Percentiles rank a stretch among this genome's conserved stretches.
These are phyloP conservation scores for Pleurotus eryngii DNA, from an alignment of 768 basidiomycete genomes.

Conservation along the genomic window DNA sequence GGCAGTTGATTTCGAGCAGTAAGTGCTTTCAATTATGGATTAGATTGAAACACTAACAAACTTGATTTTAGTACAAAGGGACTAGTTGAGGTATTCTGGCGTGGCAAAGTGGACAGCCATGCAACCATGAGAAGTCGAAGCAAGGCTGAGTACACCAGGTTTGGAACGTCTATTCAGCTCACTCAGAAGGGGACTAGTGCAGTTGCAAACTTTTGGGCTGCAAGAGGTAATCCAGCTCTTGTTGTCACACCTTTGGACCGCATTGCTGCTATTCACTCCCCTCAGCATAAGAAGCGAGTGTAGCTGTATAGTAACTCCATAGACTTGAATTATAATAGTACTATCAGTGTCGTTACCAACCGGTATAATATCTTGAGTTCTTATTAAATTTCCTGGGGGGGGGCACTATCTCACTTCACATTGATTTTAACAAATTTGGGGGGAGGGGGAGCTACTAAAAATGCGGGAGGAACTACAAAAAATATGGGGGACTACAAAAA, in stretches of 20 bases:
- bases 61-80: background rate
- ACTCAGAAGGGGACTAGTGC: too few species aligned
- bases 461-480: too few species aligned
- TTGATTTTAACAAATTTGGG: too few species aligned
- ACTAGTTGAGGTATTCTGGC: background rate
- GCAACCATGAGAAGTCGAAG: background rate
- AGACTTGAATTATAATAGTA: background rate
- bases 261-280: background rate
- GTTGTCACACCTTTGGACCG: background rate
- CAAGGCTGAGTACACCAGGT: too few species aligned
- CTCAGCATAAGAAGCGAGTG: background rate
- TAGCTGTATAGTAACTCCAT: background rate
- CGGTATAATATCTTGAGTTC: too few species aligned
- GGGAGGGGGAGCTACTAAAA: too few species aligned
- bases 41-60: background rate
- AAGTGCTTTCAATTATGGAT: background rate
- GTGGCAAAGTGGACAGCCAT: background rate
- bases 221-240: background rate
- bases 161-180: too few species aligned
- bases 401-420: too few species aligned
- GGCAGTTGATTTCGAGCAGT: background rate
- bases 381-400: too few species aligned
- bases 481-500: too few species aligned
- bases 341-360: too few species aligned
- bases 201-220: too few species aligned